phyloP scores from a whole-genome alignment of 2,329 filamentous ascomycete genomes.

The Alternaria sp. region DNA sequence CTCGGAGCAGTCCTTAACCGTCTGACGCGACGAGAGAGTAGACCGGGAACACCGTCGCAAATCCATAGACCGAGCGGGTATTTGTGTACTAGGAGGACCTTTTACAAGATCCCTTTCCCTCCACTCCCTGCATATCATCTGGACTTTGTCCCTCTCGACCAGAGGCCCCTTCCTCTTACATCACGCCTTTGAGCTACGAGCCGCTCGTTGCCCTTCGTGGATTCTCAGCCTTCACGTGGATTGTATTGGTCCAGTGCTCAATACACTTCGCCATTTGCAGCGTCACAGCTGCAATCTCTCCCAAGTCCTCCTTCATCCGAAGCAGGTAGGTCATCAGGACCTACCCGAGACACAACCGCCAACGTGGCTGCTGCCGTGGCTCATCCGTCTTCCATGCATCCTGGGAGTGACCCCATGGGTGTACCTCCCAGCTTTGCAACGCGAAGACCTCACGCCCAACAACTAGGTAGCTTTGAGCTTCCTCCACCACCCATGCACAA shows the following conservation, averaged over 20 bases:
- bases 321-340: conserved; percentile 54
- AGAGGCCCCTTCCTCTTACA: conserved; percentile 37
- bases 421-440: conserved; percentile 73
- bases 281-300: conserved; percentile 52
- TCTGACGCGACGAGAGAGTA: conserved; percentile 42
- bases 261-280: conserved; percentile 49
- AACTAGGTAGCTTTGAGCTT: conserved; percentile 74
- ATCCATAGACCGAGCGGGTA: conserved; percentile 36
- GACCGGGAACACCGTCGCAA: conserved; percentile 41
- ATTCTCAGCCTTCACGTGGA: conserved; percentile 59
- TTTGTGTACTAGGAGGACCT: conserved; percentile 40
- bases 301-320: conserved; percentile 53
- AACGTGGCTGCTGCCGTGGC: conserved; percentile 71
- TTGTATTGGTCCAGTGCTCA: conserved; percentile 58
- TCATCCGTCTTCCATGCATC: conserved; percentile 69
- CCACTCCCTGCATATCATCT: conserved; percentile 45
- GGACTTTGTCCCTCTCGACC: conserved; percentile 46
- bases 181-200: conserved; percentile 42
- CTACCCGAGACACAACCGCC: conserved; percentile 57
- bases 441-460: conserved; percentile 73
- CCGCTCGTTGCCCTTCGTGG: conserved; percentile 57
- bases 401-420: conserved; percentile 68
- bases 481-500: conserved; percentile 67
- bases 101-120: conserved; percentile 45
- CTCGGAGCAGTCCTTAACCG: conserved; percentile 39